Base-by-base conservation (phyloP, 2,329 filamentous ascomycete genomes). In the Diplodia corticola region DNA sequence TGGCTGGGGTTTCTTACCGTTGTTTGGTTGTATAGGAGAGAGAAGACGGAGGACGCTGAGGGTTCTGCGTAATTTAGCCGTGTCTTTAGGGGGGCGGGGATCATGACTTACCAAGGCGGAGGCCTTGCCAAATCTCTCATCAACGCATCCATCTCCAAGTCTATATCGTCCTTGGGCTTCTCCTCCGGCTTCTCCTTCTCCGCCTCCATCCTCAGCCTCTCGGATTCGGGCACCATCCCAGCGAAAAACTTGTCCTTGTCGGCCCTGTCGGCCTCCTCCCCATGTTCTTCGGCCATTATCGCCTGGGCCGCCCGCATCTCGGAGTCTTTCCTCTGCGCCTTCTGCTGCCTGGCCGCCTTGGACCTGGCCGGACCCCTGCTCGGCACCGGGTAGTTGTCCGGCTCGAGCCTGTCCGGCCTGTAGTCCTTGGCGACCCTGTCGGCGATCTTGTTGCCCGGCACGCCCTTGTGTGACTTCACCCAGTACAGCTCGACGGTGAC, bases 1-100 rank as follows among this genome's bases (percentile, higher is more conserved):
- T 84, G 80, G 81, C 68, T 70, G 48, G 76, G 77, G 7, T 82
- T 82, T 65, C 67, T 80, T 28, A 13, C 35, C 4, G 63, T 37
- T 28, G 28, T 49, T 9, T 65, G 24, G 33, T 30, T 64, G 35
- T 9, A 64, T 28, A 12, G 13, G 61, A n/a, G 61, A 54, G 48
- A 64, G 61, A 26, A 33, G 61, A 46, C 13, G 15, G 28, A 26
- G 26, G 40, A 44, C n/a, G 24, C 49, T 30, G 15, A 28, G 26
- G 15, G 13, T n/a, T 28, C 49, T 28, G 7, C 49, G 22, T 51
- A 33, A 28, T 7, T 30, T n/a, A 26, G 15, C 35, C 33, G 3
- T 20, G 4, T 35, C 28, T n/a, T 20, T 5, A 20, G 13, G 2
- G 9, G 15, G 33, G 20, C 12, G 9, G 30, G 3, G 26, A 4